Evolutionary conservation across 495 filamentous ascomycete species (phyloP).

Genomic region (Glonium stellatum): DNA sequence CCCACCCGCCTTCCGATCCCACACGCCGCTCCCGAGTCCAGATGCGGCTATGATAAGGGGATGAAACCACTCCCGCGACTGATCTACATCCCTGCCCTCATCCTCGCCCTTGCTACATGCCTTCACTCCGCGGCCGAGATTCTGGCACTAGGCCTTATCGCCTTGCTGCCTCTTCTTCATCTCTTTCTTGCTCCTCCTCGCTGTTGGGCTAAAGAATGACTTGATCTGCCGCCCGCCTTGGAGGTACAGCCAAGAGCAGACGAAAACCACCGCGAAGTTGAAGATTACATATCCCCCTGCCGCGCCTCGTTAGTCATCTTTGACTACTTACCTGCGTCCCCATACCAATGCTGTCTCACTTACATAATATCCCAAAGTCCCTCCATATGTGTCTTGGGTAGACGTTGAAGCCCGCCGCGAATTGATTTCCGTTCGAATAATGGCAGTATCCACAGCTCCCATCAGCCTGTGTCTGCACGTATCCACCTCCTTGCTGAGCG

Average conservation of each 20-base stretch:
- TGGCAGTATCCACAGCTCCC: slow-evolving; percentile 38
- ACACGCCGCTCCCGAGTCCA: too few relatives aligned
- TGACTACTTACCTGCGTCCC: slow-evolving; percentile 3
- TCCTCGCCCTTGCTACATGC: not conserved
- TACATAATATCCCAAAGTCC: slow-evolving; percentile 35
- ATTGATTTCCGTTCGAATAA: slow-evolving; percentile 33
- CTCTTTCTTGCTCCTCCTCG: slow-evolving; percentile 15
- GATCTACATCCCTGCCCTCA: not conserved
- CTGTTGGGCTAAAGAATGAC: slow-evolving; percentile 13
- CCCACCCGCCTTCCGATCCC: too few relatives aligned
- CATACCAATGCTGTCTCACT: not conserved
- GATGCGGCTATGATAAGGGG: too few relatives aligned
- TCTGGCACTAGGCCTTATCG: slow-evolving; percentile 9
- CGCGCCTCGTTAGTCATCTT: too few relatives aligned
- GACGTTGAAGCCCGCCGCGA: slow-evolving; percentile 35
- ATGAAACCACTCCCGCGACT: not conserved
- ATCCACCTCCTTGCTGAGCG: slow-evolving; percentile 31
- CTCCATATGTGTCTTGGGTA: slow-evolving; percentile 30
- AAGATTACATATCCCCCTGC: slow-evolving; percentile 26
- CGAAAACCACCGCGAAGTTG: slow-evolving; percentile 28
- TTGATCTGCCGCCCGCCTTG: slow-evolving; percentile 14
- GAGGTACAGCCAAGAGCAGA: slow-evolving; percentile 28
- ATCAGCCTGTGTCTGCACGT: slow-evolving; percentile 30
- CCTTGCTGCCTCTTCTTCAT: slow-evolving; percentile 13
- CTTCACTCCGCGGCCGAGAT: not conserved